Conservation (phyloP, 139 green algal genomes). For the Picochlorum costavermella region DNA sequence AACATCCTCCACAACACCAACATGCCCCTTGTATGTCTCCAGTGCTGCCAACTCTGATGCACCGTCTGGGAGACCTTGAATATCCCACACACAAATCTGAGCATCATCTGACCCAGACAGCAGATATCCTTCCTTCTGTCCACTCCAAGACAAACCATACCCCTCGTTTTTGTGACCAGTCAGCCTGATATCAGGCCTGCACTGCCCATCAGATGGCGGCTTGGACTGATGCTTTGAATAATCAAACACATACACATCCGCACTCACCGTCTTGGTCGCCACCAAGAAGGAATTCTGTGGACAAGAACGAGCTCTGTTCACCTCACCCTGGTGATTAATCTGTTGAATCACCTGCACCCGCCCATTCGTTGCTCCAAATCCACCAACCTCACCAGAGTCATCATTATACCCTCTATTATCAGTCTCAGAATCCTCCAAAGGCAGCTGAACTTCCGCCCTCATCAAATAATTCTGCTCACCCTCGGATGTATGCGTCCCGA, state of each 20-base stretch:
- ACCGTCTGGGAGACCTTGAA: conserved; percentile 34
- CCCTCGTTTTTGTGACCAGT: conserved; percentile 86
- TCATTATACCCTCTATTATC: conserved; percentile 78
- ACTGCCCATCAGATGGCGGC: conserved; percentile 23
- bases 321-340: conserved; percentile 98
- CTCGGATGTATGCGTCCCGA: conserved; percentile 97
- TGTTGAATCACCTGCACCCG: conserved; percentile 78
- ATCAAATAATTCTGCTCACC: conserved; percentile 99
- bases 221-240: conserved; percentile 94
- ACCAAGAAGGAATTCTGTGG: conserved; percentile 85
- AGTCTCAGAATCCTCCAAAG: conserved; percentile 84
- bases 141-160: conserved; percentile 95
- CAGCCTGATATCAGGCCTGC: conserved; percentile 79
- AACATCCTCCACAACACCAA: conserved; percentile 89
- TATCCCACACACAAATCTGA: conserved; percentile 98
- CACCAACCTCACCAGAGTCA: conserved; percentile 79
- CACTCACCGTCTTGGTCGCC: conserved; percentile 90
- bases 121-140: conserved; percentile 72
- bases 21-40: conserved; percentile 69
- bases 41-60: conserved; percentile 46
- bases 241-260: conserved; percentile 95
- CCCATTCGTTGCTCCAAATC: conserved; percentile 74
- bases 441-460: conserved; percentile 87
- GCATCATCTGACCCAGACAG: conserved; percentile 93
- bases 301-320: conserved; percentile 80